Evolutionary conservation across 1,139 yeast genomes (phyloP).

Genomic region (Saccharomycopsis hybrid): DNA sequence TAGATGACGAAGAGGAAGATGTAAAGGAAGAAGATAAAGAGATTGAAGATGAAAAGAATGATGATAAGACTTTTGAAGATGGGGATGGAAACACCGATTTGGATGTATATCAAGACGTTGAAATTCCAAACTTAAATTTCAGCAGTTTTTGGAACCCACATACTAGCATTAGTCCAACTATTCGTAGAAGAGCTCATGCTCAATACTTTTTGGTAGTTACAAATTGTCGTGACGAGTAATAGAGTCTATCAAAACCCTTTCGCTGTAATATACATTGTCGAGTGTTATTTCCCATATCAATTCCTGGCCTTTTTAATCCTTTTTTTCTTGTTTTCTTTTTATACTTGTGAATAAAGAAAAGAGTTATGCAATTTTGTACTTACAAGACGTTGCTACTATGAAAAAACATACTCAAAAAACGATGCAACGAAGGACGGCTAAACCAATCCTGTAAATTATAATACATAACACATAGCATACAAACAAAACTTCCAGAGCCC

Average conservation of each 20-base stretch:
- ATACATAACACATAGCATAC: no score
- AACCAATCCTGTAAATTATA: no score
- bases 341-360: no score
- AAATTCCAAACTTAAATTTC: not conserved
- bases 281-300: no score
- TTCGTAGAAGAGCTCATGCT: slow-evolving; percentile 11
- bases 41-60: not conserved
- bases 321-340: no score
- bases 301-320: no score
- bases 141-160: not conserved
- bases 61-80: not conserved
- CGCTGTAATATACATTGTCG: no score
- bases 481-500: not conserved
- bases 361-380: no score
- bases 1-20: not conserved
- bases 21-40: not conserved
- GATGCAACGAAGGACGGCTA: no score
- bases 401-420: no score
- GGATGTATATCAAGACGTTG: not conserved
- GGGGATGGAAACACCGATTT: not conserved
- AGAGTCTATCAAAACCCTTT: no score
- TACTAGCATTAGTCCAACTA: not conserved
- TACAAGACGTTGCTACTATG: no score
- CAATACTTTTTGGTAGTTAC: slow-evolving; percentile 12
- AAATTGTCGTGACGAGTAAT: slow-evolving; percentile 4